phyloP scores from a whole-genome alignment of 1,139 yeast genomes.

The Yamadazyma pseudoaaseri region DNA sequence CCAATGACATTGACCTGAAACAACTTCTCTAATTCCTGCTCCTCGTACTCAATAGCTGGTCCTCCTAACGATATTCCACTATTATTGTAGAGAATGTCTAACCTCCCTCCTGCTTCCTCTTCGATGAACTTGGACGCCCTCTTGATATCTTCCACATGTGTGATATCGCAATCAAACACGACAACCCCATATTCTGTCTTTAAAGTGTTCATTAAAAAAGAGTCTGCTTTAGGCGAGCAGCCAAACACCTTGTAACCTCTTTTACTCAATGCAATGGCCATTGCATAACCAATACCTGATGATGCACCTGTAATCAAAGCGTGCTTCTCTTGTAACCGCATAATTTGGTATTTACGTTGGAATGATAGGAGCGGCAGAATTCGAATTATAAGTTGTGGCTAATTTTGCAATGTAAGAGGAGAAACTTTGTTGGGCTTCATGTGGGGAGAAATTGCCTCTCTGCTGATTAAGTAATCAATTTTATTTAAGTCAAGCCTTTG shows the following conservation, averaged over 20 bases:
- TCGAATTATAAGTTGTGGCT: too few relatives aligned
- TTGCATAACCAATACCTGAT: constrained; percentile 37
- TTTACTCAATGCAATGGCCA: constrained; percentile 26
- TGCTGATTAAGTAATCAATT: not conserved
- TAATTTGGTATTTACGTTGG: constrained; percentile 11
- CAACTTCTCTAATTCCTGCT: constrained; percentile 19
- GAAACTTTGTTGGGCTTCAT: not conserved
- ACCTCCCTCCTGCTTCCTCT: constrained; percentile 25
- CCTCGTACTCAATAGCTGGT: constrained; percentile 33
- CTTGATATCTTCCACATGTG: constrained; percentile 26
- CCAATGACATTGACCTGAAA: constrained; percentile 39
- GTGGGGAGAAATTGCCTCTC: too few relatives aligned
- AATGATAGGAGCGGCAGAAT: too few relatives aligned
- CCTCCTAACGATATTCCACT: constrained; percentile 34
- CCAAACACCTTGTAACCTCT: constrained; percentile 37
- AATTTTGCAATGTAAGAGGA: too few relatives aligned
- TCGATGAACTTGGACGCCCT: constrained; percentile 21
- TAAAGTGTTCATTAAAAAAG: constrained; percentile 27
- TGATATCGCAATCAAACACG: constrained; percentile 32
- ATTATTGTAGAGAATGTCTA: constrained; percentile 34
- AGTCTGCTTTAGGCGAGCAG: constrained; percentile 24
- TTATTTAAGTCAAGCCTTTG: too few relatives aligned
- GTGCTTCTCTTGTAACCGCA: too few relatives aligned
- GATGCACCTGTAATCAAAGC: constrained; percentile 43
- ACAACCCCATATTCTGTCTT: constrained; percentile 27